A percentile compares a stretch with the other conserved stretches of the same genome.
phyloP scores from a whole-genome alignment of 2,329 filamentous ascomycete genomes.

The Claviceps fusiformis region DNA sequence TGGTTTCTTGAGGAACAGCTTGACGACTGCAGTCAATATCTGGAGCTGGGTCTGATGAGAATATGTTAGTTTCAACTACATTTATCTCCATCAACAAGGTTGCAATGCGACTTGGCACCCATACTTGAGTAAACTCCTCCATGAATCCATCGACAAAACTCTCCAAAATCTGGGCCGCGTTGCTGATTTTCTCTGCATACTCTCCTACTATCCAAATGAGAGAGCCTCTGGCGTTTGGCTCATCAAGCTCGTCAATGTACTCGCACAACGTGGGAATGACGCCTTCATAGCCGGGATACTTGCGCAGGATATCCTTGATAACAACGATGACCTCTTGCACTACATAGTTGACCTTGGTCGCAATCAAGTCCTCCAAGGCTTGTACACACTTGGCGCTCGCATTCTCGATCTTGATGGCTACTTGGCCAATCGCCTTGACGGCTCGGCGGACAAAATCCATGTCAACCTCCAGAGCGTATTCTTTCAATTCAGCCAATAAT shows the following conservation, averaged over 20 bases:
- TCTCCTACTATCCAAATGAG: constrained; percentile 99
- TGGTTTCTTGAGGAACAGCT: constrained; percentile 94
- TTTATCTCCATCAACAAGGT: neutral
- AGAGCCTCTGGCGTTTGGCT: constrained; percentile 78
- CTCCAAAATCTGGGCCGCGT: constrained; percentile 86
- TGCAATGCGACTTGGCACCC: neutral
- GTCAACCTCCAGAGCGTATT: constrained; percentile 95
- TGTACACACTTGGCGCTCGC: constrained; percentile 94
- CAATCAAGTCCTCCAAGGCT: constrained; percentile 81
- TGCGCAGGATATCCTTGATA: constrained; percentile 95
- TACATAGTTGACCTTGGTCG: constrained; percentile 97
- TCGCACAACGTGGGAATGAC: constrained; percentile 95
- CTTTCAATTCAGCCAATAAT: constrained; percentile 83
- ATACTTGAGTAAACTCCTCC: constrained; percentile 90
- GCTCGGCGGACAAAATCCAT: constrained; percentile 97
- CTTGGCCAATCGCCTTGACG: constrained; percentile 92
- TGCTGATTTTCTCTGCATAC: constrained; percentile 98
- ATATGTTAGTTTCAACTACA: constrained; percentile 1
- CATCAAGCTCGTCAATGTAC: constrained; percentile 92
- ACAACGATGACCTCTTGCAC: constrained; percentile 98
- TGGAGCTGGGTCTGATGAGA: constrained; percentile 80
- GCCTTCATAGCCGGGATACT: constrained; percentile 94
- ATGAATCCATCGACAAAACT: constrained; percentile 89
- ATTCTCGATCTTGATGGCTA: constrained; percentile 95
- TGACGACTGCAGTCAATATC: constrained; percentile 92